Base-by-base conservation (phyloP, 371 early-diverging fungal genomes). In the Cokeromyces recurvatus region DNA sequence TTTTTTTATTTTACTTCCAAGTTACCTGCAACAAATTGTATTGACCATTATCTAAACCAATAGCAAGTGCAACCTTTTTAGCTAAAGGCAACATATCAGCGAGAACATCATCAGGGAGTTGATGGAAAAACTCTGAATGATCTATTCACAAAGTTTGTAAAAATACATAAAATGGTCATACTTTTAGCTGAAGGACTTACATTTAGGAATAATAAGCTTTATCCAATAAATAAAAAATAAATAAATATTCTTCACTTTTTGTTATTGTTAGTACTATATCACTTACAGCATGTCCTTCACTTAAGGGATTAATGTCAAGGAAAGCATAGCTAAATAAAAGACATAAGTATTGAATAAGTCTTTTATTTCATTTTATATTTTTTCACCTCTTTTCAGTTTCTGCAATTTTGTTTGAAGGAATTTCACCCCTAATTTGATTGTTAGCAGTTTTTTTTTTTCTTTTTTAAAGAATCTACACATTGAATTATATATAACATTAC, bases 21-120 rank as follows among this genome's bases (percentile, higher is more conserved):
- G 29, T 34, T 69, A 62, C 90, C 86, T 96, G 95, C 32, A 97
- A 68, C 38, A 97, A 62, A 72, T 97, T 97, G 82, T 97, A 97
- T 46, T 67, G 68, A 22, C 52, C 46, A 31, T 48, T 57, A 17
- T 78, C 77, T 34, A 79, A 70, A 17, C 85, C 85, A 29, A 78
- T 57, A 7, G 88, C 89, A 23, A 65, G 39, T 7, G 90, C 93
- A 27, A 95, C 77, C 73, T 91, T 89, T 68, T 92, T 91, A 45
- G 95, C 92, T n/a, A 87, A 72, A 8, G 94, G 95, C 48, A 94
- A 66, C 23, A 92, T 53, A 48, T 94, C 97, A 16, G 83, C 83
- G 50, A 95, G 69, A 42, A 76, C 70, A 43, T 87, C 90, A 52
- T 94, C 94, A 29, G 93, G 89, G 5, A 97, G 58, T 69, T 95